Base-by-base conservation (phyloP, 1,284 basidiomycete genomes). In the Termitomyces sp. region DNA sequence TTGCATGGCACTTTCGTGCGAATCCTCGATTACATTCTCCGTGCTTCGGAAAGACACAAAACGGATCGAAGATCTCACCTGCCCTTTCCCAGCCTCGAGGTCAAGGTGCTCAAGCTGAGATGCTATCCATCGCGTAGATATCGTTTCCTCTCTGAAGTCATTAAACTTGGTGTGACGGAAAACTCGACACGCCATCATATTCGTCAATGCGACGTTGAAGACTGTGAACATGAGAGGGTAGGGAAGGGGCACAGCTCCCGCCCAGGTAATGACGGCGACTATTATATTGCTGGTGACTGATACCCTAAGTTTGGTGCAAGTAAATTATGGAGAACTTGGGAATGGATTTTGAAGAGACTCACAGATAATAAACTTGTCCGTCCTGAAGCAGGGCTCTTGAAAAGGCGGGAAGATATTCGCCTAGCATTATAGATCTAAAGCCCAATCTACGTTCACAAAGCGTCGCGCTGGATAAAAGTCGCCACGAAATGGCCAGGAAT, bases 351-450 rank as follows among this genome's bases (percentile, higher is more conserved):
- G 14, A 37, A 5, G 5, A 13, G n/a, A 35, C 57, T 41, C 28
- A 60, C 57, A 57, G 44, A 43, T 60, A 60, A 38, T 57, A 59
- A 19, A 57, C 46, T 46, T 59, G 57, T 19, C 59, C 55, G 21
- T 55, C 55, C 24, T 55, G 57, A 5, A 60, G 37, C 37, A 59
- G 3, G 2, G 51, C 55, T 52, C 45, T 49, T 5, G 59, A 52
- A 42, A 60, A 55, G 5, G 45, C 46, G 0, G 59, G 57, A 35
- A 57, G 55, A 38, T 53, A 53, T 39, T 53, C 16, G 11, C 57
- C 56, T 10, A 49, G 28, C 3, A 55, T 3, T 24, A 46, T 39
- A 3, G 46, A 49, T 19, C 24, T 55, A 6, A 57, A 14, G 5
- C 16, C 21, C 19, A 38, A 7, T 31, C 49, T 52, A 16, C 26